Evolutionary conservation across 129 eudicot species (phyloP).

Genomic region (Tagetes patula): DNA sequence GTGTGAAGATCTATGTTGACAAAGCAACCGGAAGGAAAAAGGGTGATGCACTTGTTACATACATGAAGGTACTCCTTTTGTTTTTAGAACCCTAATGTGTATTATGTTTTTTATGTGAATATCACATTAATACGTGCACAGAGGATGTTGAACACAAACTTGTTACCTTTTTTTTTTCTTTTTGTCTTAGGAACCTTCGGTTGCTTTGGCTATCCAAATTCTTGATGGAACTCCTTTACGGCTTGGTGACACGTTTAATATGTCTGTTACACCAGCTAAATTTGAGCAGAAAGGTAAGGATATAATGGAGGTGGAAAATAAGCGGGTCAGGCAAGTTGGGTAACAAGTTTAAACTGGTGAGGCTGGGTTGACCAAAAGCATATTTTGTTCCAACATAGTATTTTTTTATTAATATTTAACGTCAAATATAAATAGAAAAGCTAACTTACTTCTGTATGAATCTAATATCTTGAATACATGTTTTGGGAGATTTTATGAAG

Average conservation of each 20-base stretch:
- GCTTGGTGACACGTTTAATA: constrained; percentile 62
- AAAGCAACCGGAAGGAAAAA: constrained; percentile 83
- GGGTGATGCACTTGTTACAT: constrained; percentile 96
- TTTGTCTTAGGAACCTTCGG: constrained; percentile 81
- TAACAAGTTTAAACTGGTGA: background rate
- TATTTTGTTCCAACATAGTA: background rate
- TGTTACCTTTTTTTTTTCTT: background rate
- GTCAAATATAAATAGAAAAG: background rate
- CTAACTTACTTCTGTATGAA: too few species aligned
- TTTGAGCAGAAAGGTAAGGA: constrained; percentile 92
- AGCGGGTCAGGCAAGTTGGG: background rate
- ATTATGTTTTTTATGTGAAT: background rate
- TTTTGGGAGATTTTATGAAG: constrained; percentile 12
- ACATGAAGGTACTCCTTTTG: constrained; percentile 63
- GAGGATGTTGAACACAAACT: constrained; percentile 18
- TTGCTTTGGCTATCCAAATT: constrained; percentile 80
- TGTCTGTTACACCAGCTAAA: constrained; percentile 87
- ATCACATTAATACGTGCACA: constrained; percentile 4
- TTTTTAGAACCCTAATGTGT: background rate
- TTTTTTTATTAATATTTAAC: background rate
- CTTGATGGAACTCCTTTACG: constrained; percentile 90
- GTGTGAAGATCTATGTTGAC: constrained; percentile 90
- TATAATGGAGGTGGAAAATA: background rate
- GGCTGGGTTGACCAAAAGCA: background rate
- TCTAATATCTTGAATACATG: constrained; percentile 1